Evolutionary conservation across 202 grass and related monocot species (phyloP).

Genomic region (Alloteropsis angusta): DNA sequence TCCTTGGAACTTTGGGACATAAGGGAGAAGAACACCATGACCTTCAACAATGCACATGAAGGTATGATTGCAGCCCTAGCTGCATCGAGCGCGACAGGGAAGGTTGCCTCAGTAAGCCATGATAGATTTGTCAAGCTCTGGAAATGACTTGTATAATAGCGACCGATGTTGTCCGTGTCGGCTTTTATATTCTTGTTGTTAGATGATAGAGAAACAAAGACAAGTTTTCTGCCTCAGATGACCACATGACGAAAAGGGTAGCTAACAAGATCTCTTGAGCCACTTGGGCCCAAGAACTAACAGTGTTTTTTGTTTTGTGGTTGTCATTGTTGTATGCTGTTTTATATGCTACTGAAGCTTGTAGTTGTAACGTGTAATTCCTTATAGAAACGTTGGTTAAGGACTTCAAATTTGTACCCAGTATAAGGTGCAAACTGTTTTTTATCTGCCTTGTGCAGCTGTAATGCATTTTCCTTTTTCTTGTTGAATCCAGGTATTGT

Average conservation of each 20-base stretch:
- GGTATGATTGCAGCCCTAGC: constrained; percentile 71
- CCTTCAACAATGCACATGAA: constrained; percentile 52
- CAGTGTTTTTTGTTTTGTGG: constrained; percentile 37
- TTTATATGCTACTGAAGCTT: constrained; percentile 11
- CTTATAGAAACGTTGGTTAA: constrained; percentile 21
- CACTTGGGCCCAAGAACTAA: constrained; percentile 28
- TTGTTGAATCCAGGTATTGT: too few species aligned
- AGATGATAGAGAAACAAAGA: constrained; percentile 27
- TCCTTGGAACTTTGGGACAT: constrained; percentile 95
- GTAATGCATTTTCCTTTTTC: background rate
- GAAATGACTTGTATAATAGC: constrained; percentile 57
- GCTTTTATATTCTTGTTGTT: constrained; percentile 18
- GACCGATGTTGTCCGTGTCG: background rate
- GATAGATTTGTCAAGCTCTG: constrained; percentile 85
- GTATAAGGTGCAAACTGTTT: background rate
- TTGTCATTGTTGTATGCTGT: constrained; percentile 26
- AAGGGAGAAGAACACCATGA: constrained; percentile 67
- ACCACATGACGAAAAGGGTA: constrained; percentile 22
- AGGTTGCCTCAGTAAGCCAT: constrained; percentile 87
- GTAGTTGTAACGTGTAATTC: constrained; percentile 10
- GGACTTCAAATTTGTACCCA: background rate
- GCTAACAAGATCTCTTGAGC: constrained; percentile 27
- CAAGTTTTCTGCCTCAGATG: constrained; percentile 28
- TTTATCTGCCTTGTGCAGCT: background rate
- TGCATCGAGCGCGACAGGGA: constrained; percentile 64